Evolutionary conservation across 805 yeast genomes (phyloP), one percentile per base, ranked within the genome.

Genomic region (Lipomyces chichibuensis): DNA sequence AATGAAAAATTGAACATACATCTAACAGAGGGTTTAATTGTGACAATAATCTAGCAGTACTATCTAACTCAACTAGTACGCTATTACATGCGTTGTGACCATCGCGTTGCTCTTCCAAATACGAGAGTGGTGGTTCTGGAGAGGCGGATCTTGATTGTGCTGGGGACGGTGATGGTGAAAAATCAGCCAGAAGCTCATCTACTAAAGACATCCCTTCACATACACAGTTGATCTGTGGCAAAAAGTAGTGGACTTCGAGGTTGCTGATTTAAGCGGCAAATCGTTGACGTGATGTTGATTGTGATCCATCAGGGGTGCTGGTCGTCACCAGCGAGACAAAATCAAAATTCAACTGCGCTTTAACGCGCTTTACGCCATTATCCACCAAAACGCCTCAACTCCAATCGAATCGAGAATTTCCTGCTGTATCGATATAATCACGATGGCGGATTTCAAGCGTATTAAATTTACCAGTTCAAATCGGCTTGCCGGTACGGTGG

Each of bases 171-270:
- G 63, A 51, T 7, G 71, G 68, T 20, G 71, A 69, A 35, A 80
- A 72, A 29, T 77, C 82, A 6, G 79, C 81, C 59, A 80, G 66
- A n/a, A 81, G 75, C 63, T 79, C 81, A 57, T 80, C 82, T 11
- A 78, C 78, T 3, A 79, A 67, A 13, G 79, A 78, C 80, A 78
- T 78, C 37, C 32, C n/a, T 3, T 17, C 14, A 37, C 49, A 17
- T n/a, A 13, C n/a, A 7, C 20, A 8, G n/a, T 17, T 3, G 20
- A 17, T 17, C n/a, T 7, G 20, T 43, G 49, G 23, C 43, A 43
- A 43, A 43, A 17, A 43, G 20, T 17, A 7, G 9, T n/a, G 13
- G 23, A 43, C 23, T 5, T 11, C 23, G 2, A 37, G 43, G 17
- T 9, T 29, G 32, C 32, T 29, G 32, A 29, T 29, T 29, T 7